Conservation (phyloP, 164 flowering plant species). For the Paratinospora sagittata region DNA sequence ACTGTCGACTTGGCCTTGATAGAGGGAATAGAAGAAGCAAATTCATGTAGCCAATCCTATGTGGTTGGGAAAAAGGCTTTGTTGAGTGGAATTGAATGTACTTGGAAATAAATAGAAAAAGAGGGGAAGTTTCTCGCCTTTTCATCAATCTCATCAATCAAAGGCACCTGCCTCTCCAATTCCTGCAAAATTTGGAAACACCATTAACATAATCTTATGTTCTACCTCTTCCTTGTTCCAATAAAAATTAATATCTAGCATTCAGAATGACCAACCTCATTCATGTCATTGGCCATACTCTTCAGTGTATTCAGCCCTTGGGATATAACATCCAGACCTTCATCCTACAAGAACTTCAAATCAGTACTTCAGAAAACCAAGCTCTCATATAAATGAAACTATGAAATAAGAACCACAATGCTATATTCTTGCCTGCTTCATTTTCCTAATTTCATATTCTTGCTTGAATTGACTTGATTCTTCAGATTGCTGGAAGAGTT, state of each 20-base stretch:
- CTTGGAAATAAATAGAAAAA: not conserved
- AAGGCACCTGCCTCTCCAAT: constrained; percentile 90
- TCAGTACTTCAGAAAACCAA: not conserved
- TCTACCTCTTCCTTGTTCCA: not conserved
- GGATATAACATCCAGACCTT: constrained; percentile 84
- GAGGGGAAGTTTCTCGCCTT: constrained; percentile 44
- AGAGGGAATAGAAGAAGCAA: too few species aligned
- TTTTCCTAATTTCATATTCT: constrained; percentile 86
- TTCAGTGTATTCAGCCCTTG: constrained; percentile 88
- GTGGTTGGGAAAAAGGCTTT: too few species aligned
- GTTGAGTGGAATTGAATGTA: too few species aligned
- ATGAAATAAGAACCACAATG: not conserved
- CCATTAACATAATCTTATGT: not conserved
- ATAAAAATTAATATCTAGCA: too few species aligned
- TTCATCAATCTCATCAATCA: constrained; percentile 89
- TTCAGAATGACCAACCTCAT: constrained; percentile 59
- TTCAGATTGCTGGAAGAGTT: constrained; percentile 65
- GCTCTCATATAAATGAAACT: not conserved
- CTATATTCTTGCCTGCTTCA: constrained; percentile 56
- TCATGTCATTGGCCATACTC: constrained; percentile 93
- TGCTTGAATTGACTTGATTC: constrained; percentile 71
- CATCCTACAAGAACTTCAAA: constrained; percentile 42
- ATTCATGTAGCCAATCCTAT: too few species aligned
- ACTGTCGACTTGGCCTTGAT: too few species aligned
- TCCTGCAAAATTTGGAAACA: constrained; percentile 49